Base-by-base conservation (phyloP, 306 rosid species). In the Crataegus laevigata region DNA sequence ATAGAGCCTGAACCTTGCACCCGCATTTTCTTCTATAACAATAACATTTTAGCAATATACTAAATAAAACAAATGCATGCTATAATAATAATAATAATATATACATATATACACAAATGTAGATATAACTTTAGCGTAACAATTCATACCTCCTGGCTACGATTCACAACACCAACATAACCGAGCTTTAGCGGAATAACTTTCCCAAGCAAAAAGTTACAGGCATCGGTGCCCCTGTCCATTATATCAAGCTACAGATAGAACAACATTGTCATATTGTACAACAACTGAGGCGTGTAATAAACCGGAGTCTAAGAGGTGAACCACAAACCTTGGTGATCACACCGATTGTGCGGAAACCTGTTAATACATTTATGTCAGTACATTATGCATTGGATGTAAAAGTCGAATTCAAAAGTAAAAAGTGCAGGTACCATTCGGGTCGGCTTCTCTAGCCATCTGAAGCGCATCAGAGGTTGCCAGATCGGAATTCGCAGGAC, bases 221-320 rank as follows among this genome's bases (percentile, higher is more conserved):
- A 21, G 28, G 87, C 87, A 79, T 83, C 74, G 11, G 87, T 83
- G 67, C 87, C 87, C 71, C 87, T 77, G 69, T 83, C 87, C 87
- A 83, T 83, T 66, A 83, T 83, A 77, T 83, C 87, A 52, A 83
- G 74, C 84, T 83, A 62, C 75, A 75, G 29, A 71, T n/a, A 50
- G 70, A 78, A 51, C 47, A 30, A 25, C 3, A 19, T 6, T 28
- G 36, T 8, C 17, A 8, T 38, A 47, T 43, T 51, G 63, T 26
- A 32, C 57, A 24, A 14, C 26, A 3, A 70, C 45, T 19, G 10
- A 62, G 15, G 45, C n/a, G 4, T 50, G 38, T 21, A 29, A 62
- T 24, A 63, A 50, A 26, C 38, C 32, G 10, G 54, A 36, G 12
- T 19, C 12, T 26, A 63, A 40, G 50, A 62, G 21, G 8, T 51